A percentile compares a stretch with the other conserved stretches of the same genome.
phyloP scores from a whole-genome alignment of 176 grass and related monocot genomes.

The Neostapfia colusana region DNA sequence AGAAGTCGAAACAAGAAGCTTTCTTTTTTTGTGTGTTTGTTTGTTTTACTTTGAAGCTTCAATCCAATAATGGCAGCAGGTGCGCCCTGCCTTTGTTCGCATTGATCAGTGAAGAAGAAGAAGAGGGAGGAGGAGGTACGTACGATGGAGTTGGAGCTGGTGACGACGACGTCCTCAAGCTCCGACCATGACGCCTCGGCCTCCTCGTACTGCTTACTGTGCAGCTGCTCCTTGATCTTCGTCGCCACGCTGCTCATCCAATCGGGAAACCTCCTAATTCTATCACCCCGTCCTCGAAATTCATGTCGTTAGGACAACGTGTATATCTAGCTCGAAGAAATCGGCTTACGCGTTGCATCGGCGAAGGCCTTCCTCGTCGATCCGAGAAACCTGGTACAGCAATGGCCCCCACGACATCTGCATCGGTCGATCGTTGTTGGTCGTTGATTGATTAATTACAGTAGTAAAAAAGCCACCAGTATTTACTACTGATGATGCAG shows the following conservation, averaged over 20 bases:
- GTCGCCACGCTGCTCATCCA: conserved; percentile 32
- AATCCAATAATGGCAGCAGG: no score
- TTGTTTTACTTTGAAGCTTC: no score
- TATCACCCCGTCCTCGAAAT: no score
- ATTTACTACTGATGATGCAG: no score
- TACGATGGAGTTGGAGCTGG: conserved; percentile 58
- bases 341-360: conserved; percentile 47
- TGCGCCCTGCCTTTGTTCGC: no score
- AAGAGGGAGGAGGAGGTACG: not conserved
- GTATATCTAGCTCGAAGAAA: no score
- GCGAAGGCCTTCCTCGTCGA: conserved; percentile 55
- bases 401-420: conserved; percentile 65
- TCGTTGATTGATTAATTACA: not conserved
- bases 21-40: no score
- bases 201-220: conserved; percentile 33
- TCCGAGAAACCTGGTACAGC: conserved; percentile 66
- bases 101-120: not conserved
- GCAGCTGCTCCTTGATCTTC: conserved; percentile 55
- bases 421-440: not conserved
- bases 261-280: no score
- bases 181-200: conserved; percentile 57
- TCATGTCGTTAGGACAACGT: no score
- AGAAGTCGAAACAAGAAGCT: no score
- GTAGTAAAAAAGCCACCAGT: not conserved
- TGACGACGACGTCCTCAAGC: conserved; percentile 44